Base-by-base conservation (phyloP, 768 basidiomycete genomes). In the Pleurotus ostreatus region DNA sequence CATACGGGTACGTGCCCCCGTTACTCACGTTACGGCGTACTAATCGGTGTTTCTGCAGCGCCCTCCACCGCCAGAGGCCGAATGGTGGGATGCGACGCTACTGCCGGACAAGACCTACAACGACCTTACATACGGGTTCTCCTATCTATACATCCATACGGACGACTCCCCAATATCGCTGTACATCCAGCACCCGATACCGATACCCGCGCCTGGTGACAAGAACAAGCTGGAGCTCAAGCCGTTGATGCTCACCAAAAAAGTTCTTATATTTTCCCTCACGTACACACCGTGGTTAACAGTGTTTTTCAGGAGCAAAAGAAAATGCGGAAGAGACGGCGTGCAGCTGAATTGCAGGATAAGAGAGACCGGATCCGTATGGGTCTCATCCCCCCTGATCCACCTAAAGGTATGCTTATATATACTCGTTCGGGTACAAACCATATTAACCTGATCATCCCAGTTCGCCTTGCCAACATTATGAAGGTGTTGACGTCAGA, bases 401-500 rank as follows among this genome's bases (percentile, higher is more conserved):
- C 95, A 39, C 94, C 96, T 0, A 99, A 99, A 80, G 92, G 92
- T 90, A 20, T 26, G 9, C 16, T 55, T 66, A 18, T 65, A 37
- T 30, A 37, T 46, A 43, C 6, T 34, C 25, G 16, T 13, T 38
- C 38, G 39, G 8, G 37, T 41, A 25, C 30, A 9, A 34, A 34
- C 30, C 30, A 34, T 9, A 41, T 57, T 11, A 51, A 37, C 38
- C 11, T 11, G 2, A 30, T 55, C 22, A 16, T 46, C 57, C 7
- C 58, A 94, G 96, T 99, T 56, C 92, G 94, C 25, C 77, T 99
- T 58, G 84, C 91, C 41, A 99, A 99, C 70, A 71, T 98, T 67
- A 98, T 98, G 95, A 94, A 93, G 66, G 97, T 99, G 13, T 77
- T 99, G 23, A 98, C 97, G 0, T 91, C 92, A 7, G 94, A 98